Evolutionary conservation across 2,329 filamentous ascomycete species (phyloP).

Genomic region (Aspergillus terreus): DNA sequence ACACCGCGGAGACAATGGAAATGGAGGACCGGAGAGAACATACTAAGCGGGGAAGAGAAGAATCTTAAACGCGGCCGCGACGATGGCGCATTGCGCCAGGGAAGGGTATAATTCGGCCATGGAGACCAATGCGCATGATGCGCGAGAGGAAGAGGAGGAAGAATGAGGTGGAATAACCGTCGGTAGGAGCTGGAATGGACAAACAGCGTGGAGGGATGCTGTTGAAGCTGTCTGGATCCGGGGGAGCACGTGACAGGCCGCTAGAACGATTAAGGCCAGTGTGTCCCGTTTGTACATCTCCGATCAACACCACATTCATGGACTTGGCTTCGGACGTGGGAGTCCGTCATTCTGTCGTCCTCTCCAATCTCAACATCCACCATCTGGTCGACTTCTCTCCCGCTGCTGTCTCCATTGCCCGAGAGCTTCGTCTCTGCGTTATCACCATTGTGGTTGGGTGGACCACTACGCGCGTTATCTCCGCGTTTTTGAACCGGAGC

Average conservation of each 20-base stretch:
- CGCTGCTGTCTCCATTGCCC: conserved; percentile 46
- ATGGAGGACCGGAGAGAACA: conserved; percentile 34
- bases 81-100: conserved; percentile 80
- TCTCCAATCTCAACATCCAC: conserved; percentile 43
- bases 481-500: conserved; percentile 26
- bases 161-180: background rate
- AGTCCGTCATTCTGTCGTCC: conserved; percentile 45
- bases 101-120: conserved; percentile 85
- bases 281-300: conserved; percentile 11
- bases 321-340: conserved; percentile 39
- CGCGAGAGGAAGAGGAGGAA: conserved; percentile 4
- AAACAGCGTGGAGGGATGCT: background rate
- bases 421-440: conserved; percentile 50
- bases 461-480: conserved; percentile 38
- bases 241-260: conserved; percentile 16
- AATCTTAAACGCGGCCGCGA: conserved; percentile 84
- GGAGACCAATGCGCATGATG: conserved; percentile 24
- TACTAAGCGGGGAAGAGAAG: conserved; percentile 94
- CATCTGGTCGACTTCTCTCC: conserved; percentile 52
- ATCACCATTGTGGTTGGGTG: conserved; percentile 49
- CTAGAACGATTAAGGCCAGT: conserved; percentile 13
- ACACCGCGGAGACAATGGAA: too few species aligned
- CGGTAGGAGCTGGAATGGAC: conserved; percentile 5
- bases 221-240: conserved; percentile 6
- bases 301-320: conserved; percentile 22